Conservation (phyloP, 1,284 basidiomycete species). For the Stereum hirsutum region DNA sequence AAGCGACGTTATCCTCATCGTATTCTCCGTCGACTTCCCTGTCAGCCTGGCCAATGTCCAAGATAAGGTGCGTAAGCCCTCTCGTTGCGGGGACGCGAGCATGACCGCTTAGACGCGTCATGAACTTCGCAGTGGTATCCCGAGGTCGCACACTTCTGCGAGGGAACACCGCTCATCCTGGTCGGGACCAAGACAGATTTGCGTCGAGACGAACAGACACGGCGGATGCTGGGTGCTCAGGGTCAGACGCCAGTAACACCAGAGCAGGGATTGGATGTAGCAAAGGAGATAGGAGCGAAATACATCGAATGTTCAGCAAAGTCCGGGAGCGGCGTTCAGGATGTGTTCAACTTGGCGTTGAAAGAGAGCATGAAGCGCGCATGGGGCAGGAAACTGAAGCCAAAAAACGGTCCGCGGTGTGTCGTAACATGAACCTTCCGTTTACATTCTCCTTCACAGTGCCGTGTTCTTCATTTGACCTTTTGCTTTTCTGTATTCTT, state of each 20-base stretch:
- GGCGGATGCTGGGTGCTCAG: slow-evolving; percentile 89
- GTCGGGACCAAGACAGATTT: slow-evolving; percentile 94
- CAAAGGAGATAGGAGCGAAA: slow-evolving; percentile 89
- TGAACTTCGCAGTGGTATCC: slow-evolving; percentile 76
- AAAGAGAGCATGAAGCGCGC: slow-evolving; percentile 77
- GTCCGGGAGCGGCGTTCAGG: slow-evolving; percentile 80
- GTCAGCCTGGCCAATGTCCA: slow-evolving; percentile 89
- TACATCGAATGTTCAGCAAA: slow-evolving; percentile 96
- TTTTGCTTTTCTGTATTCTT: too few species aligned
- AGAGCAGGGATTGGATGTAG: slow-evolving; percentile 74
- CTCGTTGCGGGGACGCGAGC: neutral
- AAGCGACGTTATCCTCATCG: slow-evolving; percentile 93
- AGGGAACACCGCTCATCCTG: slow-evolving; percentile 85
- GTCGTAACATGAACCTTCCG: slow-evolving; percentile 50
- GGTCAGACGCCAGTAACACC: slow-evolving; percentile 79
- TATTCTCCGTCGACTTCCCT: slow-evolving; percentile 97
- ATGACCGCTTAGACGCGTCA: slow-evolving; percentile 1
- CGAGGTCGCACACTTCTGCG: slow-evolving; percentile 96
- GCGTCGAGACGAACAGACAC: slow-evolving; percentile 79
- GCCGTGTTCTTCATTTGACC: too few species aligned
- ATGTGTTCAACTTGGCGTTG: slow-evolving; percentile 89
- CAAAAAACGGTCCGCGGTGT: slow-evolving; percentile 72
- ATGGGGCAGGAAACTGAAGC: slow-evolving; percentile 67
- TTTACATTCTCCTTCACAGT: too few species aligned
- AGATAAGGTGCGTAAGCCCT: slow-evolving; percentile 60